phyloP scores from a whole-genome alignment of 2,329 filamentous ascomycete species.

The Fusarium sp. region DNA sequence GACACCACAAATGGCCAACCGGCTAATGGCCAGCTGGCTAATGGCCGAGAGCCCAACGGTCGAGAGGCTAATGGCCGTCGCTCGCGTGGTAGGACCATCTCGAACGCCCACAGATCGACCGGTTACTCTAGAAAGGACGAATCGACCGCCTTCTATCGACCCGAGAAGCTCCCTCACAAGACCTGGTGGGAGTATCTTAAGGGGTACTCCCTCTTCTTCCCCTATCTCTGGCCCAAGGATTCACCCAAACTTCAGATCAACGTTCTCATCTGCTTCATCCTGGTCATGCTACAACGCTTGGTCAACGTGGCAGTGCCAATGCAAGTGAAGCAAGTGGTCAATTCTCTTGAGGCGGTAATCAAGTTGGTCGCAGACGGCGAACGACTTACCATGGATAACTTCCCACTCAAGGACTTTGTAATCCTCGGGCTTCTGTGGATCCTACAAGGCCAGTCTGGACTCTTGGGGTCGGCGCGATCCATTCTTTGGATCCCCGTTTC shows the following conservation, averaged over 20 bases:
- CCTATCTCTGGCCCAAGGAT: conserved; percentile 95
- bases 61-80: conserved; percentile 46
- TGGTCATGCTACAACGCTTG: conserved; percentile 83
- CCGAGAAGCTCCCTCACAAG: conserved; percentile 84
- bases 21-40: conserved; percentile 37
- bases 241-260: conserved; percentile 78
- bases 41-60: conserved; percentile 32
- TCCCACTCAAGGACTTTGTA: conserved; percentile 51
- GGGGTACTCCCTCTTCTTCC: conserved; percentile 94
- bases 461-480: conserved; percentile 84
- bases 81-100: conserved; percentile 51
- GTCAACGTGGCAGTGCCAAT: conserved; percentile 89
- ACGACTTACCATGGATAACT: conserved; percentile 49
- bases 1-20: conserved; percentile 48
- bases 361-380: conserved; percentile 59
- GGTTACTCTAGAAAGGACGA: conserved; percentile 63
- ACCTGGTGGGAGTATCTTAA: conserved; percentile 97
- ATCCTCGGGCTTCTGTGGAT: conserved; percentile 77
- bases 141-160: conserved; percentile 87
- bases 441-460: conserved; percentile 88
- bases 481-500: conserved; percentile 96
- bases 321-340: conserved; percentile 84
- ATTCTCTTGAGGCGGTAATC: conserved; percentile 69
- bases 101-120: conserved; percentile 52
- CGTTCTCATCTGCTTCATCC: conserved; percentile 83